Base-by-base conservation (phyloP, 331 rosid species). In the Malus hybrid region DNA sequence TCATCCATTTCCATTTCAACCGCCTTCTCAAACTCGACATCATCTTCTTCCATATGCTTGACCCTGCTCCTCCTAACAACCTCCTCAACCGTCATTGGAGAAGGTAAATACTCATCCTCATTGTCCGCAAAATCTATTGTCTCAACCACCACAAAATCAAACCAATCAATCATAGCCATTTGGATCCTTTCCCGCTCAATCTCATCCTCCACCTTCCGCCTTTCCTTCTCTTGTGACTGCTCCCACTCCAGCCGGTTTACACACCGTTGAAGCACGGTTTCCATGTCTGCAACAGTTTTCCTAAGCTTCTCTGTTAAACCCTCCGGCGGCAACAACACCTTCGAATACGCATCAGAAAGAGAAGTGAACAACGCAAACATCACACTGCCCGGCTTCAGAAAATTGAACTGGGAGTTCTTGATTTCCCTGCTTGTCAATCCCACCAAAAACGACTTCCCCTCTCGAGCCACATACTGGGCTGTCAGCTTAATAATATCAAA, bases 121-220 rank as follows among this genome's bases (percentile, higher is more conserved):
- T 93, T 96, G 26, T 93, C 98, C 61, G 79, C 97, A 88, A 93
- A 93, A 75, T 93, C 97, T 72, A 91, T 88, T 4, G 88, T 58
- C 78, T 93, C 97, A 76, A 93, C 97, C 82, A 89, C 98, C 52
- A 87, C 96, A 93, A 93, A 91, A 84, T 93, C 94, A 87, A 89
- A 97, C 97, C 98, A 93, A 82, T 93, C 96, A 79, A 93, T 93
- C 98, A 93, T 93, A 58, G 96, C 96, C 98, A 93, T 93, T 50
- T 84, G 91, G 42, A 88, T 22, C 81, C 98, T 89, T 87, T 93
- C 98, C 82, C 89, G 96, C 81, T 93, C 97, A 84, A 91, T 86
- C 84, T 93, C 97, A 84, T 91, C 93, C 76, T 89, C 97, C 18
- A 93, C 96, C 81, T 89, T 91, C 83, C 88, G 96, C 85, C 94